phyloP scores from a whole-genome alignment of 2,329 filamentous ascomycete species.

The Neofusicoccum umdonicola region DNA sequence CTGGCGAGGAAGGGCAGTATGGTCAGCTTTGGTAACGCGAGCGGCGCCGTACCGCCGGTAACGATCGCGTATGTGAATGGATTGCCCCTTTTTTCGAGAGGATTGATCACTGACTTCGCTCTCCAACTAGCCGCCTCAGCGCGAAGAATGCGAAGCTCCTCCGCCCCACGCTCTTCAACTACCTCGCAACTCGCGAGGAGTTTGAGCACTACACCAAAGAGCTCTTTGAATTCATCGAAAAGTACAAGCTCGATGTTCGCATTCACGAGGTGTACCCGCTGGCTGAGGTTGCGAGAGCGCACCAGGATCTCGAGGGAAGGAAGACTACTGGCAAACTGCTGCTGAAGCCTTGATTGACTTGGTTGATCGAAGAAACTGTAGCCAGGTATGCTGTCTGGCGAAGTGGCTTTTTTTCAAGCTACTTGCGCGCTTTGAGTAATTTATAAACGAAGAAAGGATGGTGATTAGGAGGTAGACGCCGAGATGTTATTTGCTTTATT shows the following conservation, averaged over 20 bases:
- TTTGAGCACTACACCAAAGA: constrained; percentile 68
- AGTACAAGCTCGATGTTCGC: constrained; percentile 67
- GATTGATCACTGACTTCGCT: not conserved
- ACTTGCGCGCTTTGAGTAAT: too few relatives aligned
- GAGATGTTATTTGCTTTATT: too few relatives aligned
- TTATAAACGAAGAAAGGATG: too few relatives aligned
- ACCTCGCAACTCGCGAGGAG: constrained; percentile 68
- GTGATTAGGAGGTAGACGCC: too few relatives aligned
- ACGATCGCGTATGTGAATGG: constrained; percentile 56
- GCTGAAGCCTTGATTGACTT: constrained; percentile 55
- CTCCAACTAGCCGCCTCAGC: constrained; percentile 46
- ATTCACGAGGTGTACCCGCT: constrained; percentile 78
- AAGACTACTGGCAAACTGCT: constrained; percentile 83
- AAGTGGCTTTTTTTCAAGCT: too few relatives aligned
- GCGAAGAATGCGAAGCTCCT: constrained; percentile 76
- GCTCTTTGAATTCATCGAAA: constrained; percentile 69
- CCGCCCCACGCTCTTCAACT: constrained; percentile 71
- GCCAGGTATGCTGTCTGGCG: too few relatives aligned
- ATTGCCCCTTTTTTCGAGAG: not conserved
- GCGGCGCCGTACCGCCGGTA: constrained; percentile 73
- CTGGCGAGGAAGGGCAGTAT: constrained; percentile 75
- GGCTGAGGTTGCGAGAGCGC: constrained; percentile 68
- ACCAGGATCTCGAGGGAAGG: constrained; percentile 74
- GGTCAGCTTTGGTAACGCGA: constrained; percentile 78
- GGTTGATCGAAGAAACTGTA: not conserved